These are phyloP conservation scores for Calonectria honghensis DNA, from an alignment of 2,329 filamentous ascomycete genomes.

Conservation along the genomic window DNA sequence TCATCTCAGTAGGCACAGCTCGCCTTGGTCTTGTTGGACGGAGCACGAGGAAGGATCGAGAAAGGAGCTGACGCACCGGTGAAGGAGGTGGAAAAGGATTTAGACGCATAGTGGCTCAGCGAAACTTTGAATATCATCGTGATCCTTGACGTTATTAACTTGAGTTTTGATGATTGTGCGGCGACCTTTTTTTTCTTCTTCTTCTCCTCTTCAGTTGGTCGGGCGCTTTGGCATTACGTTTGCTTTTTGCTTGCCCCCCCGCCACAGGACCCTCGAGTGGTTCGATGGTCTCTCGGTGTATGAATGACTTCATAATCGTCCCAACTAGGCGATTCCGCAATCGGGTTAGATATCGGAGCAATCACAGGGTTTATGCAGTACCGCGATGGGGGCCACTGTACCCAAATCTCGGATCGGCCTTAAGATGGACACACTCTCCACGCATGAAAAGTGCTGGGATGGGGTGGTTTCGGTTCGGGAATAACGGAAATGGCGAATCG, in stretches of 20 bases:
- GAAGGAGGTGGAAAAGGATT: conserved; percentile 18
- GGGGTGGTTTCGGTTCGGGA: conserved; percentile 1
- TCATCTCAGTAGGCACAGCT: conserved; percentile 22
- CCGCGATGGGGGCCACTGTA: conserved; percentile 21
- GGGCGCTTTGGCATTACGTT: conserved; percentile 26
- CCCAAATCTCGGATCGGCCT: conserved; percentile 29
- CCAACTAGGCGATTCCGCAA: conserved; percentile 21
- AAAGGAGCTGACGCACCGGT: conserved; percentile 13
- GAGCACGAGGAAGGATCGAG: conserved; percentile 14
- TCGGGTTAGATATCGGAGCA: conserved; percentile 2
- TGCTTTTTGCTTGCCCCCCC: conserved; percentile 24
- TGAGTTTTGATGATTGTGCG: conserved; percentile 17
- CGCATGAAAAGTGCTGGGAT: conserved; percentile 25
- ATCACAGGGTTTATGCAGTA: conserved; percentile 28
- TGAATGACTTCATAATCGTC: conserved; percentile 23
- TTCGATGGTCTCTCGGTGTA: conserved; percentile 19
- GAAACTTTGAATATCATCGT: conserved; percentile 11
- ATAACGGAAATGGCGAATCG: conserved; percentile 28
- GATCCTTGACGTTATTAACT: conserved; percentile 12
- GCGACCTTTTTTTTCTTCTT: background rate
- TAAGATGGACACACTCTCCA: background rate
- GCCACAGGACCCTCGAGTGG: conserved; percentile 12
- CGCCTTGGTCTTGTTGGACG: conserved; percentile 2
- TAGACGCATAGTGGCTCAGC: conserved; percentile 17
- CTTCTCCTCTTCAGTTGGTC: background rate